Base-by-base conservation (phyloP, 1,139 yeast genomes). In the Magnusiomyces paraingens region DNA sequence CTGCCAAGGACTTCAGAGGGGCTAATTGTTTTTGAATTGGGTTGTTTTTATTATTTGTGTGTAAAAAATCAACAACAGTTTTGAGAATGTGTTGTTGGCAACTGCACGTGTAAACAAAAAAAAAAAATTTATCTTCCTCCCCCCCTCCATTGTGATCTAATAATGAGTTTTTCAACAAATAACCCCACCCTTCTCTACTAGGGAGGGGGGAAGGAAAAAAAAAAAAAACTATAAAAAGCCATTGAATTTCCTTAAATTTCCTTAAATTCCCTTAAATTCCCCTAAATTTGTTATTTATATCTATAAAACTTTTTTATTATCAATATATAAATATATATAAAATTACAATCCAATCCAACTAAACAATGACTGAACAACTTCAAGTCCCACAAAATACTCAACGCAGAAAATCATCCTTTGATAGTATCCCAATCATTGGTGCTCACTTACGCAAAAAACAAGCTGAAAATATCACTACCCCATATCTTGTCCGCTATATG, bases 391-490 rank as follows among this genome's bases (percentile, higher is more conserved):
- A 38, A 38, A 38, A 17, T 17, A n/a, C 41, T 10, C 46, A 42
- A 3, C 47, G 47, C 2, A 36, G 47, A 3, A 26, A 29, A 11
- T 44, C 47, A 2, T 44, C 47, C 15, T 44, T 44, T 15, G 47
- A 44, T 12, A 44, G 38, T n/a, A 6, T 44, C 26, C 47, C 47
- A 14, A 20, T 42, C 10, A 29, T 44, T 22, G 47, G 47, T 11
- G 18, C 47, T n/a, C 32, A 26, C 47, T 22, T 44, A 5, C 10
- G 38, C 15, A 17, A 26, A n/a, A 14, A n/a, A 15, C 17, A 36
- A 5, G 38, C 15, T 14, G 32, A 18, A 18, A 21, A 15, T 5
- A 29, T 12, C 4, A 12, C 20, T 8, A 10, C 38, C 32, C 15
- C 12, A 2, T 44, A 26, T 44, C 38, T 18, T 2, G 38, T 15